Evolutionary conservation across 2,329 filamentous ascomycete genomes (phyloP).

Genomic region (Clarireedia hainanense): DNA sequence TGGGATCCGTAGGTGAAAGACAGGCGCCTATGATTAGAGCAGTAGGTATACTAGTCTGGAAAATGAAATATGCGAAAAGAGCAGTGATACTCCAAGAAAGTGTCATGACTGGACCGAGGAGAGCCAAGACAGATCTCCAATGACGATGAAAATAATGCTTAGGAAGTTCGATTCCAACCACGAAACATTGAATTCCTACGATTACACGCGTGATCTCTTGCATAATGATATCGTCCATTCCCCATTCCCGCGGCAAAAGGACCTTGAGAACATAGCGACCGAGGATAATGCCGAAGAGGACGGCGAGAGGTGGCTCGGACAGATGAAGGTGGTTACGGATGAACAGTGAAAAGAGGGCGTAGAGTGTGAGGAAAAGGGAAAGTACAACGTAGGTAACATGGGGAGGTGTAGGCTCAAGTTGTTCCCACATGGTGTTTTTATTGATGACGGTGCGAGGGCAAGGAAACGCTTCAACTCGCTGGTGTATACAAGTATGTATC

Average conservation of each 20-base stretch:
- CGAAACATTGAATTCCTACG: conserved; percentile 66
- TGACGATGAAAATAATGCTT: conserved; percentile 29
- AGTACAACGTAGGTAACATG: conserved; percentile 52
- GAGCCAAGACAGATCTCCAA: conserved; percentile 23
- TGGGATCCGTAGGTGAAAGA: conserved; percentile 48
- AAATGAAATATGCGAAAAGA: conserved; percentile 38
- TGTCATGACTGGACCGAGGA: conserved; percentile 24
- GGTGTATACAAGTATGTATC: too few relatives aligned
- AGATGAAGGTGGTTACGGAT: conserved; percentile 53
- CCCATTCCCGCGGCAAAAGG: conserved; percentile 54
- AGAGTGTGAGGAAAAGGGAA: conserved; percentile 49
- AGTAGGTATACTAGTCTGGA: conserved; percentile 37
- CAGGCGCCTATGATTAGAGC: conserved; percentile 45
- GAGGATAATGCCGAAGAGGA: conserved; percentile 62
- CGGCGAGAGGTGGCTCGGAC: conserved; percentile 52
- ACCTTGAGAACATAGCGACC: conserved; percentile 59
- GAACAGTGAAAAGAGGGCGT: conserved; percentile 50
- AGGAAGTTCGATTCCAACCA: conserved; percentile 63
- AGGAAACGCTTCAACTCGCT: too few relatives aligned
- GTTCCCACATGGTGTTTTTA: conserved; percentile 35
- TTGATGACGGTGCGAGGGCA: too few relatives aligned
- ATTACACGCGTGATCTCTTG: conserved; percentile 66
- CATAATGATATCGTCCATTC: conserved; percentile 59
- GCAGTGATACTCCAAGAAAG: conserved; percentile 37
- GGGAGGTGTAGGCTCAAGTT: conserved; percentile 45